A percentile compares a stretch with the other conserved stretches of the same genome.
Conservation (phyloP, 2,329 filamentous ascomycete genomes). For the Aspergillus sp. region DNA sequence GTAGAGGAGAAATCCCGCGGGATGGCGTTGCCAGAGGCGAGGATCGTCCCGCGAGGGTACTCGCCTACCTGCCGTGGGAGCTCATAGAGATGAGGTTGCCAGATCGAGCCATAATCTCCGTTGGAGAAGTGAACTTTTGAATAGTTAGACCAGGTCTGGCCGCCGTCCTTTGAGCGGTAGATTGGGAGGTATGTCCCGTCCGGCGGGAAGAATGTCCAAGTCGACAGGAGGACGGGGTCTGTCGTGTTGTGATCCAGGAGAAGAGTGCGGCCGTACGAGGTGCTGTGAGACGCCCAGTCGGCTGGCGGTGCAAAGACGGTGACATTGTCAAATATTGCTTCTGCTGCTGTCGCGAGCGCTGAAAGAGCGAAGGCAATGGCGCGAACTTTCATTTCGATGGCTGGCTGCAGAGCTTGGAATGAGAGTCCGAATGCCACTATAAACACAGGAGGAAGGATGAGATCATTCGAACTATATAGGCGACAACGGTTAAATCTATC, state of each 20-base stretch:
- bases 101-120: conserved; percentile 62
- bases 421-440: not conserved
- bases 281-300: not conserved
- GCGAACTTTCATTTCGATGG: not conserved
- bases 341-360: not conserved
- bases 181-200: conserved; percentile 5
- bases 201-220: not conserved
- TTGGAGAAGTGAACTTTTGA: conserved; percentile 59
- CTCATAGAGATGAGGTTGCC: conserved; percentile 65
- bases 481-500: not conserved
- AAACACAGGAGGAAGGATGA: not conserved
- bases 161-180: conserved; percentile 38
- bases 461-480: not conserved
- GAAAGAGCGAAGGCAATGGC: not conserved
- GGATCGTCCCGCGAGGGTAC: conserved; percentile 59
- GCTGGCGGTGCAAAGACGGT: not conserved
- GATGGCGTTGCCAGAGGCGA: conserved; percentile 52
- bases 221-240: not conserved
- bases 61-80: conserved; percentile 55
- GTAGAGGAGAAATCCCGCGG: conserved; percentile 29
- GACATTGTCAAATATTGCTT: not conserved
- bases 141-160: conserved; percentile 59
- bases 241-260: not conserved
- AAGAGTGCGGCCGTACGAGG: not conserved
- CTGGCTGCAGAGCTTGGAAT: not conserved